Conservation (phyloP, 495 filamentous ascomycete genomes). For the Ramalina intermedia region DNA sequence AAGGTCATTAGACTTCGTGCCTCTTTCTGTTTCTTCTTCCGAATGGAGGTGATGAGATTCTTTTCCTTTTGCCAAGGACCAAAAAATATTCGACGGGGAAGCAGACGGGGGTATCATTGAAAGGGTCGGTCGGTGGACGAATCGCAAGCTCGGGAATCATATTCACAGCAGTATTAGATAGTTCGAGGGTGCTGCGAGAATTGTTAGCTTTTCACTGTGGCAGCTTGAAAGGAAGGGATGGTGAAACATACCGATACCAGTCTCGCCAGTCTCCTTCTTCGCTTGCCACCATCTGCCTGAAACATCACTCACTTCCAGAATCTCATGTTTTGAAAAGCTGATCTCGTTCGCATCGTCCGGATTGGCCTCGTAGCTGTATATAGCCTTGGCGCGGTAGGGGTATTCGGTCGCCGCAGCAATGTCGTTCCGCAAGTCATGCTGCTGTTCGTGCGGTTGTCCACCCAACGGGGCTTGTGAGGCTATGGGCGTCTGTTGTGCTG, state of each 20-base stretch:
- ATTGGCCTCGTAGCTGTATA: conserved; percentile 97
- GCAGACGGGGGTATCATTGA: too few relatives aligned
- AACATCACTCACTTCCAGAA: conserved; percentile 92
- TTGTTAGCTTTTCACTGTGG: neutral
- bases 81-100: too few relatives aligned
- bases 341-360: conserved; percentile 98
- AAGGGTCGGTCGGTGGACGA: too few relatives aligned
- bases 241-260: conserved; percentile 46
- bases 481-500: conserved; percentile 18
- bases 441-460: conserved; percentile 19
- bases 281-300: conserved; percentile 99
- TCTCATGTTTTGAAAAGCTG: conserved; percentile 90
- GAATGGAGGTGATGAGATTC: too few relatives aligned
- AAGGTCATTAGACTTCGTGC: too few relatives aligned
- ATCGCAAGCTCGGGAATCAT: neutral
- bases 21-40: too few relatives aligned
- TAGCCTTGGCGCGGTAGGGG: conserved; percentile 92
- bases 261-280: conserved; percentile 85
- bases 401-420: conserved; percentile 79
- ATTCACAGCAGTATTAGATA: conserved; percentile 83
- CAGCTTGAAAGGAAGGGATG: neutral
- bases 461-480: conserved; percentile 18
- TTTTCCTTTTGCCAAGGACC: too few relatives aligned
- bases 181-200: conserved; percentile 63
- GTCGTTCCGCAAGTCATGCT: conserved; percentile 35